Percentiles rank a stretch among this genome's conserved stretches.
Evolutionary conservation across 2,329 filamentous ascomycete genomes (phyloP).

Genomic region (Fusarium miscanthi): DNA sequence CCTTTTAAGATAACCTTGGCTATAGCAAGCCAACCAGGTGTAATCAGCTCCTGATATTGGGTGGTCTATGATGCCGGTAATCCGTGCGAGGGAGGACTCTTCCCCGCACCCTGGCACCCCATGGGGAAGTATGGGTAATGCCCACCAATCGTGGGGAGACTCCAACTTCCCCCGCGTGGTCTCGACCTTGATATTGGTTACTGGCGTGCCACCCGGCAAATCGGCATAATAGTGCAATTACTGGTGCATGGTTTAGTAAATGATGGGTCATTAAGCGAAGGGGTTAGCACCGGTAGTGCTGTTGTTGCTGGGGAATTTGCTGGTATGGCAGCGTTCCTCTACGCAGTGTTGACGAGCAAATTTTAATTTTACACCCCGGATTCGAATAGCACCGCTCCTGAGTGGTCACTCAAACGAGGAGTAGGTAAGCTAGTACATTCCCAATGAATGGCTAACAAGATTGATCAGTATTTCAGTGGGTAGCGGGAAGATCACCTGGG

Average conservation of each 20-base stretch:
- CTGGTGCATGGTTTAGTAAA: background rate
- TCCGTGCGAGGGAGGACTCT: background rate
- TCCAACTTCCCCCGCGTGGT: background rate
- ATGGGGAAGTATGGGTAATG: background rate
- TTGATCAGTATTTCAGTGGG: background rate
- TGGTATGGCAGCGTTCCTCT: background rate
- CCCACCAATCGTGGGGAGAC: background rate
- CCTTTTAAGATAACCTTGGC: background rate
- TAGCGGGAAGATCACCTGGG: background rate
- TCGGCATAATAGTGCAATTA: background rate
- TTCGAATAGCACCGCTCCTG: background rate
- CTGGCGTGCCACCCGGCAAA: background rate
- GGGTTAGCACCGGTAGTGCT: background rate
- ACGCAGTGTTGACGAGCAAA: background rate
- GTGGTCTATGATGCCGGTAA: background rate
- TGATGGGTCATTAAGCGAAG: background rate
- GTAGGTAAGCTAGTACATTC: background rate
- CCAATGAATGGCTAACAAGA: background rate
- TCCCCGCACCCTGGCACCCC: background rate
- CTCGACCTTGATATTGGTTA: background rate
- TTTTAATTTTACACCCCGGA: background rate
- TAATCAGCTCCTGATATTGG: background rate
- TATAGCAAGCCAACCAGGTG: background rate
- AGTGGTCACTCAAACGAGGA: background rate
- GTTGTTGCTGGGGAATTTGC: background rate